A percentile compares a stretch with the other conserved stretches of the same genome.
phyloP scores from a whole-genome alignment of 1,284 basidiomycete genomes.

The Phellopilus nigrolimitatus region DNA sequence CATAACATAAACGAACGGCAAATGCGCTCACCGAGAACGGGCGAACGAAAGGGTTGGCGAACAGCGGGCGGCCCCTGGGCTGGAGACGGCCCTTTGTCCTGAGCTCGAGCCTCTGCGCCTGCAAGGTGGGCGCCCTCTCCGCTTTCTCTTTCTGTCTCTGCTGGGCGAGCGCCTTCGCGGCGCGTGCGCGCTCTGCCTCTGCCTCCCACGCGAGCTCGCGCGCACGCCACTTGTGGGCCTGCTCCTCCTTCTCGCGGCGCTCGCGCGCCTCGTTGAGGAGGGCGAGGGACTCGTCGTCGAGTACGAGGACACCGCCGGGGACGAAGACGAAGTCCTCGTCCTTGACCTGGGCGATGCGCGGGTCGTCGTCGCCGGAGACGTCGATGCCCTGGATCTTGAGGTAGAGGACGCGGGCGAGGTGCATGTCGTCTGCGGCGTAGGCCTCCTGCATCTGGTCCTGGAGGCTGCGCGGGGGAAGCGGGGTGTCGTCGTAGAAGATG shows the following conservation, averaged over 20 bases:
- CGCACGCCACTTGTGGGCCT: constrained; percentile 35
- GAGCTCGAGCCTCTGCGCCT: constrained; percentile 5
- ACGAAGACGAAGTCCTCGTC: constrained; percentile 67
- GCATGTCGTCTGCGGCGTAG: constrained; percentile 60
- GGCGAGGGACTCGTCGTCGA: constrained; percentile 44
- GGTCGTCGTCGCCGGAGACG: constrained; percentile 52
- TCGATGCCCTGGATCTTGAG: constrained; percentile 57
- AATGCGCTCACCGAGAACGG: background rate
- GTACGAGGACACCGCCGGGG: constrained; percentile 45
- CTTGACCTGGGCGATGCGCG: constrained; percentile 53
- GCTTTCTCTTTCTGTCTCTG: background rate
- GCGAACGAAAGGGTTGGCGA: background rate
- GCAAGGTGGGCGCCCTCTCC: background rate
- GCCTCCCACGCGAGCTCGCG: constrained; percentile 51
- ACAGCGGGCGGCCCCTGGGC: background rate
- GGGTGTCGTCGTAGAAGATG: background rate
- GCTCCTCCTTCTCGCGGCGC: constrained; percentile 28
- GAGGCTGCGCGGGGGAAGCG: constrained; percentile 44
- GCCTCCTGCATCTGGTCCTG: constrained; percentile 62
- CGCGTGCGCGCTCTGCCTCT: constrained; percentile 39
- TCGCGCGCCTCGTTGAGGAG: constrained; percentile 31
- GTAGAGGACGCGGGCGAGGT: constrained; percentile 56
- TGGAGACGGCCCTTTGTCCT: constrained; percentile 3
- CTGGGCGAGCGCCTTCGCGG: constrained; percentile 37
- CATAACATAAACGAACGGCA: background rate